A percentile compares a stretch with the other conserved stretches of the same genome.
Evolutionary conservation across 1,284 basidiomycete species (phyloP).

Genomic region (Ceratobasidium theobromae): DNA sequence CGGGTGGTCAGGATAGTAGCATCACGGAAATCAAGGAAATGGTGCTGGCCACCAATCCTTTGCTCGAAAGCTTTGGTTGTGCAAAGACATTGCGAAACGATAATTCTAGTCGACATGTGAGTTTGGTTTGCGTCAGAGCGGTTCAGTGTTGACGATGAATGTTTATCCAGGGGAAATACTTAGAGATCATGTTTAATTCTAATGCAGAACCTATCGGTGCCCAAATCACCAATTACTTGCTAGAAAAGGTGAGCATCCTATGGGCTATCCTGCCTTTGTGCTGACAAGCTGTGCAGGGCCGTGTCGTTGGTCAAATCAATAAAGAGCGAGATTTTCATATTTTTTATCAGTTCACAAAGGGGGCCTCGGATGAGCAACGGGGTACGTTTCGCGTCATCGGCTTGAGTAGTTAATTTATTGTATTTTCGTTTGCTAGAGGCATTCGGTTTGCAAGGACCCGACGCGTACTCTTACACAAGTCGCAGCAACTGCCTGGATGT

Average conservation of each 20-base stretch:
- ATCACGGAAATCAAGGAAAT: constrained; percentile 99
- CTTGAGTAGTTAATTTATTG: not conserved
- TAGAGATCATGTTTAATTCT: constrained; percentile 98
- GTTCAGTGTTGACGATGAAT: constrained; percentile 8
- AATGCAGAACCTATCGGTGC: constrained; percentile 94
- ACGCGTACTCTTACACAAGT: constrained; percentile 93
- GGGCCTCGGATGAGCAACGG: constrained; percentile 83
- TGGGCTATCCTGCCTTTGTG: not conserved
- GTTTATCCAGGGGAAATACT: constrained; percentile 85
- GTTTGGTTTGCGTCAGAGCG: constrained; percentile 42
- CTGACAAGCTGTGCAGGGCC: constrained; percentile 49
- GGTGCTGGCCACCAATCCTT: constrained; percentile 98
- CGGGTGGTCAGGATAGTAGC: constrained; percentile 77
- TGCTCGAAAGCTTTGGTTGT: constrained; percentile 98
- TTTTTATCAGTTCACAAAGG: constrained; percentile 99
- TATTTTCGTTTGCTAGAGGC: constrained; percentile 60
- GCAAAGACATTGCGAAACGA: constrained; percentile 99
- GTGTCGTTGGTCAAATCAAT: constrained; percentile 95
- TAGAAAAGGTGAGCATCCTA: constrained; percentile 70
- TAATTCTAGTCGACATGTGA: constrained; percentile 95
- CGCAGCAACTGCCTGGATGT: constrained; percentile 92
- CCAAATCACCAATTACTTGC: constrained; percentile 96
- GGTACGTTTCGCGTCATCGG: constrained; percentile 53
- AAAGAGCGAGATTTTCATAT: constrained; percentile 99
- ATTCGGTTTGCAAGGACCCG: constrained; percentile 96